Percentiles rank a stretch among this genome's conserved stretches.
phyloP scores from a whole-genome alignment of 176 grass and related monocot species.

The Zea mays region Zm-B73-REFERENCE-NAM-5.0 NC_050098.1:35164501-35165000 shows the following conservation, averaged over 20 bases:
- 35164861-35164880: conserved; percentile 80
- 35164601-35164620: neutral
- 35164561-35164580: neutral
- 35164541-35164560: conserved; percentile 64
- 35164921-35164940: conserved; percentile 65
- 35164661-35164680: conserved; percentile 35
- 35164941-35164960: conserved; percentile 76
- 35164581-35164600: conserved; percentile 2
- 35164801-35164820: neutral
- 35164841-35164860: conserved; percentile 65
- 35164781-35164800: conserved; percentile 1
- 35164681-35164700: conserved; percentile 83
- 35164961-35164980: conserved; percentile 35
- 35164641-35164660: neutral
- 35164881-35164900: conserved; percentile 92
- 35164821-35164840: conserved; percentile 12
- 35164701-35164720: conserved; percentile 87
- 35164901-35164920: conserved; percentile 77
- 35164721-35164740: conserved; percentile 87
- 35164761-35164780: conserved; percentile 55
- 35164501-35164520: conserved; percentile 90
- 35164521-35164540: conserved; percentile 92
- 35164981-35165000: neutral
- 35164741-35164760: conserved; percentile 77
- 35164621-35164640: neutral